Evolutionary conservation across 306 rosid species (phyloP).

Genomic region (Canavalia gladiata): DNA sequence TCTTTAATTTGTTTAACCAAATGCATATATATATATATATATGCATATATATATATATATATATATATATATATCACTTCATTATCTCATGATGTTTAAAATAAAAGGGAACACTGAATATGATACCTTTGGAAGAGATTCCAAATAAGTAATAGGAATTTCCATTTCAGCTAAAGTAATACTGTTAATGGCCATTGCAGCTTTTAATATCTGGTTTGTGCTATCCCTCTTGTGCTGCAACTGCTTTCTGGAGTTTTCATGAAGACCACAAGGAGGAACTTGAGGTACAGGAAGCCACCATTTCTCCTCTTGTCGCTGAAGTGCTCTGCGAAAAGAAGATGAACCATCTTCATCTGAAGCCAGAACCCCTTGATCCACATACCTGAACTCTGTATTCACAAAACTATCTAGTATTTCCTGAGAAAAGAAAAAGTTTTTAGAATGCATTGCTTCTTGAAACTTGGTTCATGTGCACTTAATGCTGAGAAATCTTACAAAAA

Average conservation of each 20-base stretch:
- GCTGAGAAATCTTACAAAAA: constrained; percentile 73
- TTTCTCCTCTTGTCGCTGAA: constrained; percentile 87
- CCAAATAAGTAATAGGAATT: constrained; percentile 78
- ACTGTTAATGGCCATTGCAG: constrained; percentile 89
- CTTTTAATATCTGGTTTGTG: constrained; percentile 83
- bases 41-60: too few species aligned
- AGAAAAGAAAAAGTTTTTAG: constrained; percentile 38
- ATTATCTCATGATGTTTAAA: constrained; percentile 7
- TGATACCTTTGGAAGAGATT: constrained; percentile 90
- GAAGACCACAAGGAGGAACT: constrained; percentile 85
- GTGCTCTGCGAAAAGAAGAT: constrained; percentile 63
- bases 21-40: background rate
- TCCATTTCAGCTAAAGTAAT: constrained; percentile 79
- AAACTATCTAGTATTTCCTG: constrained; percentile 88
- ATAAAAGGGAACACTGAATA: background rate
- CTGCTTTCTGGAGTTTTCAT: constrained; percentile 70
- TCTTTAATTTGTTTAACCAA: background rate
- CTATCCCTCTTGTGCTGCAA: constrained; percentile 90
- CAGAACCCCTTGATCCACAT: constrained; percentile 85
- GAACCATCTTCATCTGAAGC: constrained; percentile 72
- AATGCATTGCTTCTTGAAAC: constrained; percentile 30
- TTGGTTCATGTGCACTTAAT: background rate
- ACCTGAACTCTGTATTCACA: constrained; percentile 76
- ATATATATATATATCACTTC: background rate
- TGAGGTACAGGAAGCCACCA: constrained; percentile 99